Conservation (phyloP, 2,329 filamentous ascomycete species). For the Ophiocordyceps camponoti-saundersi region DNA sequence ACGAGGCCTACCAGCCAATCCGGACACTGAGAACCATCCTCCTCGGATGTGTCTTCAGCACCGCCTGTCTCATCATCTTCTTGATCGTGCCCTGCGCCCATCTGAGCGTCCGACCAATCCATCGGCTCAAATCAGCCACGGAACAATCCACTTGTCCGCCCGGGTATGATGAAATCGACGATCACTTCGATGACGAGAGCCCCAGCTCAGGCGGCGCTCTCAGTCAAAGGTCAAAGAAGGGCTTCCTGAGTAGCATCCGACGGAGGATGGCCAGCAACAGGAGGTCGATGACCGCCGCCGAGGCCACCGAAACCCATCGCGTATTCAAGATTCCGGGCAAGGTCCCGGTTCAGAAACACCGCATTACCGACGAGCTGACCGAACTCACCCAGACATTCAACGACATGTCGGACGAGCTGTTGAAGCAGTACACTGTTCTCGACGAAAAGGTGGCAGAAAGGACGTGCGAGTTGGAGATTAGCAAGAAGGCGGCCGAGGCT, state of each 20-base stretch:
- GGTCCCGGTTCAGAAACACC: slow-evolving; percentile 58
- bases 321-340: slow-evolving; percentile 74
- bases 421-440: slow-evolving; percentile 69
- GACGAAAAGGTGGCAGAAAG: slow-evolving; percentile 73
- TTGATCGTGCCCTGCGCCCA: slow-evolving; percentile 67
- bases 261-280: slow-evolving; percentile 18
- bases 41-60: slow-evolving; percentile 71
- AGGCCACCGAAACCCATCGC: slow-evolving; percentile 18
- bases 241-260: slow-evolving; percentile 19
- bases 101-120: slow-evolving; percentile 64
- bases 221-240: slow-evolving; percentile 28
- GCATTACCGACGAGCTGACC: slow-evolving; percentile 69
- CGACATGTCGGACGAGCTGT: slow-evolving; percentile 80
- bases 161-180: slow-evolving; percentile 29
- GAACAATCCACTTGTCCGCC: slow-evolving; percentile 54
- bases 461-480: slow-evolving; percentile 71
- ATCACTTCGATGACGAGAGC: slow-evolving; percentile 26
- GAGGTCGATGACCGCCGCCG: slow-evolving; percentile 7
- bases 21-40: slow-evolving; percentile 61
- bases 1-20: slow-evolving; percentile 64
- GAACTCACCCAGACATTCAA: slow-evolving; percentile 79
- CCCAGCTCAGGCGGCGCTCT: slow-evolving; percentile 23
- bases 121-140: slow-evolving; percentile 58
- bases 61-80: slow-evolving; percentile 53
- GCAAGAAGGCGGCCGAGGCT: slow-evolving; percentile 83